Evolutionary conservation across 1,284 basidiomycete genomes (phyloP), one percentile per base, ranked within the genome.

Genomic region (Rhodotorula mucilaginosa): DNA sequence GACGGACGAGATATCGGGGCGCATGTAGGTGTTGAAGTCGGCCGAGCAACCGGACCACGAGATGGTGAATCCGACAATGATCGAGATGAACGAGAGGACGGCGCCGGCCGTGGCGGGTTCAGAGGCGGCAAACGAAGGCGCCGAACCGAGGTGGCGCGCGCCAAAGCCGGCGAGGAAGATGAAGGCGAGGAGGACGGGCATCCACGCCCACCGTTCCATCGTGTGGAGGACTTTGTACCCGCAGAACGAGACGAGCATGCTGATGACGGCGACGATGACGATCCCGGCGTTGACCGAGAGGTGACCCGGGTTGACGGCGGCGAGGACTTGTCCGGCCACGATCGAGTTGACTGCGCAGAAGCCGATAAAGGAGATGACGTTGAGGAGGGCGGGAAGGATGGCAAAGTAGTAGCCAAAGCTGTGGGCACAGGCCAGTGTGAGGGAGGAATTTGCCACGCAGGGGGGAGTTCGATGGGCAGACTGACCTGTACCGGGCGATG

Each of bases 331-430:
- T 0, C 91, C 91, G 3, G 89, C 91, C 13, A 92, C 82, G 72
- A 93, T 91, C 70, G 85, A 87, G 75, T 90, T 90, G 72, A 95
- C 82, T 65, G 91, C 89, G 71, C 88, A 87, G 80, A 90, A 93
- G 0, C 90, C 90, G 51, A 59, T 61, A 54, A 75, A 65, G 10
- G 82, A 83, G 26, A 73, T 83, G 82, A 90, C 83, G 76, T 90
- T 89, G 77, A 90, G 81, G 29, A 90, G 77, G 52, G 87, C 87
- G 6, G 88, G 87, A 21, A 89, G 51, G 44, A 89, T 85, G 59
- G 88, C 86, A 3, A 88, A 88, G 76, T 85, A 88, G 79, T 87
- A 91, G 60, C 89, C 90, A 76, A 26, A 66, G 19, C 69, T 64
- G 63, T 49, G 44, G 47, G 29, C 8, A 2, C 7, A 2, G 46